Percentiles rank a stretch among this genome's conserved stretches.
phyloP scores from a whole-genome alignment of 2,329 filamentous ascomycete species.

The Talaromyces sp. region DNA sequence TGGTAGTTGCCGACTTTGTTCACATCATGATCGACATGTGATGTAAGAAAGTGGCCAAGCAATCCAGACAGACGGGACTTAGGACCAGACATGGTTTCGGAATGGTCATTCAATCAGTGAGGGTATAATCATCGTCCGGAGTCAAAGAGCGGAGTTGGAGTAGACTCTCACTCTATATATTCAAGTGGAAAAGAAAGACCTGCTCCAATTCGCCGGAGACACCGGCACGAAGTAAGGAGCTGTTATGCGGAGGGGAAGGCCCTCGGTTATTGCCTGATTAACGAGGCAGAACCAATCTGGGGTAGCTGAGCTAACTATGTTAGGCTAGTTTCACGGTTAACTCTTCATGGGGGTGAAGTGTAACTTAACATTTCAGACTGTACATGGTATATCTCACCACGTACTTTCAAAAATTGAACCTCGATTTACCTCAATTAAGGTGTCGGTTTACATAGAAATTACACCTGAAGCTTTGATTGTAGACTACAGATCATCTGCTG shows the following conservation, averaged over 20 bases:
- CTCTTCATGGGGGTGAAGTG: too few relatives aligned
- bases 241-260: neutral
- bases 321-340: too few relatives aligned
- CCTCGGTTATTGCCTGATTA: conserved; percentile 1
- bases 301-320: neutral
- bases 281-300: neutral
- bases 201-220: neutral
- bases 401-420: too few relatives aligned
- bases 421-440: too few relatives aligned
- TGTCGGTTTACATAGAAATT: too few relatives aligned
- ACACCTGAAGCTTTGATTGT: too few relatives aligned
- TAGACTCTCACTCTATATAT: neutral
- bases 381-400: too few relatives aligned
- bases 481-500: too few relatives aligned
- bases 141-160: neutral
- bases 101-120: neutral
- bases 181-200: too few relatives aligned
- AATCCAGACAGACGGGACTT: conserved; percentile 30
- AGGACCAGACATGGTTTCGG: conserved; percentile 24
- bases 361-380: too few relatives aligned
- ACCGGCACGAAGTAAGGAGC: neutral
- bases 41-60: conserved; percentile 27
- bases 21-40: conserved; percentile 9
- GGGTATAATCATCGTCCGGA: neutral
- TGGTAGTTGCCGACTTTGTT: conserved; percentile 38